Evolutionary conservation across 208 protist species (phyloP).

Genomic region (Tritrichomonas foetus): DNA sequence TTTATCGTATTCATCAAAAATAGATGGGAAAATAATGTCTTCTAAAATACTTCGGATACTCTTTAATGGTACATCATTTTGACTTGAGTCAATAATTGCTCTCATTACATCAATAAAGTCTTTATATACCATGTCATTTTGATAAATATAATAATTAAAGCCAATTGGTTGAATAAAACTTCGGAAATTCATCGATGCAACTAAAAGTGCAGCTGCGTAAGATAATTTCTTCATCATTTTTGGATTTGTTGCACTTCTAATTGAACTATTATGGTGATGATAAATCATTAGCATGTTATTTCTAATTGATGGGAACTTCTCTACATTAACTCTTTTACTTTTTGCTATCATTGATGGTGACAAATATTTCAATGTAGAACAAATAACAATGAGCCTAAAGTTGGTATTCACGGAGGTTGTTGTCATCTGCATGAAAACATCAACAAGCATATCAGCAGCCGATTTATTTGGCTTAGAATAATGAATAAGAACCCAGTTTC

Average conservation of each 20-base stretch:
- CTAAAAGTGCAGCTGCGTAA: background rate
- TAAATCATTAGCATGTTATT: background rate
- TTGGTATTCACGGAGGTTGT: background rate
- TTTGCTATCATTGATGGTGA: background rate
- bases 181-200: background rate
- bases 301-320: background rate
- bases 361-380: background rate
- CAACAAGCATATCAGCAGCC: background rate
- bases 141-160: background rate
- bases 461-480: background rate
- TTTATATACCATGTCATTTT: background rate
- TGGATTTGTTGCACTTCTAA: background rate
- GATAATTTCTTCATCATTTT: background rate
- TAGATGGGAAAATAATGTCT: too few relatives aligned
- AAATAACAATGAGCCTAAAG: background rate
- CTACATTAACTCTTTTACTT: background rate
- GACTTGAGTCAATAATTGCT: too few relatives aligned
- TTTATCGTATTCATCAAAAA: too few relatives aligned
- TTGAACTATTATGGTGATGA: background rate
- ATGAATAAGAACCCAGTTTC: constrained; percentile 30
- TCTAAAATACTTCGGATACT: too few relatives aligned
- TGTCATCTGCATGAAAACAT: background rate
- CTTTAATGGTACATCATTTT: too few relatives aligned
- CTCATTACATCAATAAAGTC: background rate
- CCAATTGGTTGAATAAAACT: background rate